Percentiles rank a stretch among this genome's conserved stretches.
Evolutionary conservation across 306 rosid species (phyloP).

Genomic region (Chamaecrista fasciculata): DNA sequence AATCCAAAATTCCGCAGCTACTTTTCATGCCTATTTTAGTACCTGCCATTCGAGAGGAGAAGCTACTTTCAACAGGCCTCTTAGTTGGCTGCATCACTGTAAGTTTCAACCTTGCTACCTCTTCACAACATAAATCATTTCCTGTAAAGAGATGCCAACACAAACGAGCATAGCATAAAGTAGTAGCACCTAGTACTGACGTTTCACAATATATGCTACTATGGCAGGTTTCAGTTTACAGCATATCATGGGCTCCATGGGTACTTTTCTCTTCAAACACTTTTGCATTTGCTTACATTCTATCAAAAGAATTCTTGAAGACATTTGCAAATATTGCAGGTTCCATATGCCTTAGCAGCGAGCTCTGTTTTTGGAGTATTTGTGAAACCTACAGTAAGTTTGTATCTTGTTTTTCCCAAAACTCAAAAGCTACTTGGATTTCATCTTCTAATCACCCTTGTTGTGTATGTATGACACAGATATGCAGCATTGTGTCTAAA

Average conservation of each 20-base stretch:
- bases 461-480: conserved; percentile 38
- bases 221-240: conserved; percentile 56
- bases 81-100: conserved; percentile 51
- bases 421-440: conserved; percentile 7
- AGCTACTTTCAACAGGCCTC: conserved; percentile 65
- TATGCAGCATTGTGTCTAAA: conserved; percentile 85
- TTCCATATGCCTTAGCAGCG: conserved; percentile 68
- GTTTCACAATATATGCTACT: conserved; percentile 18
- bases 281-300: background rate
- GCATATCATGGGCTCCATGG: conserved; percentile 82
- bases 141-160: background rate
- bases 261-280: conserved; percentile 43
- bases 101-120: conserved; percentile 21
- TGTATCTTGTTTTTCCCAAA: background rate
- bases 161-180: background rate
- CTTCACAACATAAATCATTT: background rate
- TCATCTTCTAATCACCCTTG: conserved; percentile 11
- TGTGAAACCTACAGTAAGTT: conserved; percentile 66
- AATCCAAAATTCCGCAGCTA: conserved; percentile 46
- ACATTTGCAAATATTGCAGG: conserved; percentile 50
- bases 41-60: conserved; percentile 65
- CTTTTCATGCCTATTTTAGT: conserved; percentile 64
- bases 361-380: conserved; percentile 44
- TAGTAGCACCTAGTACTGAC: conserved; percentile 3
- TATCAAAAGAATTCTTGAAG: background rate